Evolutionary conservation across 148 eudicot genomes (phyloP).

Genomic region (Persicaria maculosa): DNA sequence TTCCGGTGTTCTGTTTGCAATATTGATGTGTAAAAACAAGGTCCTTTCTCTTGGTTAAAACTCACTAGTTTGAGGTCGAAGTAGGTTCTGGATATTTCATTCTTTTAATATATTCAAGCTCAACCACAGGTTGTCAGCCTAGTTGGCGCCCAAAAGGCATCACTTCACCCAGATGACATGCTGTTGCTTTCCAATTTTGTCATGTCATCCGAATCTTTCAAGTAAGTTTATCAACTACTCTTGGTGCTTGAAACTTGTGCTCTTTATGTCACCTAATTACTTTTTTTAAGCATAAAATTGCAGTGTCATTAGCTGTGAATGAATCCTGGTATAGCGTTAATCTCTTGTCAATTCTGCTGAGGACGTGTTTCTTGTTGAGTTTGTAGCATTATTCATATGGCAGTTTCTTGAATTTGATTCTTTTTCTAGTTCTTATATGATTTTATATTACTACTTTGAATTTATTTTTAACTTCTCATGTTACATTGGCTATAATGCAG

Average conservation of each 20-base stretch:
- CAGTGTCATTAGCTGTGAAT: not conserved
- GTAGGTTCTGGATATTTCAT: slow-evolving; percentile 5
- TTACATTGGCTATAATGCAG: slow-evolving; percentile 45
- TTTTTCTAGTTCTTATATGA: not conserved
- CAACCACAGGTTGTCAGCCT: slow-evolving; percentile 82
- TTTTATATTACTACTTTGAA: not conserved
- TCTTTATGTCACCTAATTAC: not conserved
- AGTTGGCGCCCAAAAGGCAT: slow-evolving; percentile 90
- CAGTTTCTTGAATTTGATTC: not conserved
- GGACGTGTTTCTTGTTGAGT: not conserved
- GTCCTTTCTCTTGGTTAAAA: slow-evolving; percentile 24
- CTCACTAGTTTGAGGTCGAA: slow-evolving; percentile 2
- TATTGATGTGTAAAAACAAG: slow-evolving; percentile 93
- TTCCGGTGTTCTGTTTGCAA: slow-evolving; percentile 93
- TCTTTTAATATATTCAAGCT: slow-evolving; percentile 21
- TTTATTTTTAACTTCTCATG: not conserved
- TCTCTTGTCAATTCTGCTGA: not conserved
- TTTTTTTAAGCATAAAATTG: slow-evolving; percentile 1
- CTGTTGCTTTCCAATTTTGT: slow-evolving; percentile 86
- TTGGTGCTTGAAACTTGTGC: not conserved
- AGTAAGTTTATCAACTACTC: slow-evolving; percentile 34
- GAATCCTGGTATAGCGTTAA: not conserved
- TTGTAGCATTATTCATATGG: not conserved
- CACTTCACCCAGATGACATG: slow-evolving; percentile 98
- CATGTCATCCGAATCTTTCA: slow-evolving; percentile 91